phyloP scores from a whole-genome alignment of 2,329 filamentous ascomycete genomes.

The Xylariomycetidae sp. region DNA sequence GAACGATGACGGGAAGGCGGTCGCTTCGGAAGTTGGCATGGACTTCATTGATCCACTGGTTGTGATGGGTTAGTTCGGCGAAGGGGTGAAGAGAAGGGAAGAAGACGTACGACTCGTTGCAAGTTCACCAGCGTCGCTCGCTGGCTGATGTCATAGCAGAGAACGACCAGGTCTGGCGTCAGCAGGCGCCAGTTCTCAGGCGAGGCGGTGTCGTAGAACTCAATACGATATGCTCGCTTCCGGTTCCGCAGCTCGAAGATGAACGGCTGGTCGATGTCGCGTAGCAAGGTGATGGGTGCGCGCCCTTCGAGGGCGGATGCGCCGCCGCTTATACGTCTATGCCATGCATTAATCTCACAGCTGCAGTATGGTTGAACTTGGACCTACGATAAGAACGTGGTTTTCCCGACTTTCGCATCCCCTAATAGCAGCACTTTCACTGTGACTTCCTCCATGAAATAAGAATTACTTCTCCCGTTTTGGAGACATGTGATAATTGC shows the following conservation, averaged over 20 bases:
- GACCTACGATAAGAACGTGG: slow-evolving; percentile 54
- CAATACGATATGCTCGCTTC: slow-evolving; percentile 44
- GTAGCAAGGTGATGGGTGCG: slow-evolving; percentile 42
- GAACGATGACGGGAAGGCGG: slow-evolving; percentile 46
- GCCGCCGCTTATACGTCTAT: slow-evolving; percentile 47
- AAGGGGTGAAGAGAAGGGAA: not conserved
- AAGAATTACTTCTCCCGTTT: too few species aligned
- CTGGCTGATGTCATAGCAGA: slow-evolving; percentile 58
- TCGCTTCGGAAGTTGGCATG: slow-evolving; percentile 43
- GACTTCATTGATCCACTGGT: slow-evolving; percentile 52
- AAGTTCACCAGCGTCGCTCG: slow-evolving; percentile 53
- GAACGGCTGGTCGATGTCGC: slow-evolving; percentile 56
- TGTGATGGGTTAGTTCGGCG: slow-evolving; percentile 1
- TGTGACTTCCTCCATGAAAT: slow-evolving; percentile 42
- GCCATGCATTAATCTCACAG: slow-evolving; percentile 1
- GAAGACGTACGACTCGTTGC: slow-evolving; percentile 40
- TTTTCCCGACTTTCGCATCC: slow-evolving; percentile 54
- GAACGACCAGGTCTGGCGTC: slow-evolving; percentile 49
- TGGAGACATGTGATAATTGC: too few species aligned
- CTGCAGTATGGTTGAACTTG: slow-evolving; percentile 2
- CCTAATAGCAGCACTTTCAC: slow-evolving; percentile 54
- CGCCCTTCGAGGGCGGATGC: slow-evolving; percentile 31
- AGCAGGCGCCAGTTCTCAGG: slow-evolving; percentile 55
- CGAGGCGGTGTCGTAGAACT: slow-evolving; percentile 54
- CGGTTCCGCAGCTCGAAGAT: slow-evolving; percentile 47